Base-by-base conservation (phyloP, 148 eudicot species). In the Silene uniflora region DNA sequence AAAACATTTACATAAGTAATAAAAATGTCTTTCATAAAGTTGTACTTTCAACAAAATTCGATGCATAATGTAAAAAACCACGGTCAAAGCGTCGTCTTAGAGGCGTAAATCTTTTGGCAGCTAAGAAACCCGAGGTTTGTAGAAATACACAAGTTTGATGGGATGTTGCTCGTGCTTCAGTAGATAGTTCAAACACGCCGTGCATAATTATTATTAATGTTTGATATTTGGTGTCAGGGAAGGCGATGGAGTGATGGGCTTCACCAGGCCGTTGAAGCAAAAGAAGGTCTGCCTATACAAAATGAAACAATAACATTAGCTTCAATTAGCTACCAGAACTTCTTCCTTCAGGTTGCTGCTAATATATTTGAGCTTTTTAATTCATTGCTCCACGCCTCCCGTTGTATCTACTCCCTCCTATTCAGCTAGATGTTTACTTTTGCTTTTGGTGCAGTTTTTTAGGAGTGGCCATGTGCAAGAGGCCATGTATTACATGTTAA, bases 161-260 rank as follows among this genome's bases (percentile, higher is more conserved):
- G 61, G 25, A 29, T 75, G 59, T 29, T 75, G 13, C 52, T 52
- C 27, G 60, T 27, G 22, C 74, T 29, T 14, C 1, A 49, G 56
- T 70, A 70, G 3, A 55, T 72, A 25, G 7, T 7, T 11, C 74
- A 8, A 12, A 70, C 73, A 14, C 24, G 17, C 39, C 14, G 61
- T 8, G 21, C 13, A 52, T 14, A 7, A 70, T 16, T 32, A 58
- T 47, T 32, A 58, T 47, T 22, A 16, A 35, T 73, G 22, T 35
- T 25, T 69, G 35, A 75, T 44, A 10, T 66, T 71, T 60, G 73
- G 14, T 75, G 76, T 61, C 58, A 96, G 99, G 99, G 99, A 80
- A 91, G 99, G 79, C 96, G 99, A 63, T 96, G 99, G 99, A 96
- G 99, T 84, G 99, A 96, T 78, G 99, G 99, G 55, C 99, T 96